Evolutionary conservation across 208 protist species (phyloP), one percentile per base, ranked within the genome.

Genomic region (Crithidia bombi): DNA sequence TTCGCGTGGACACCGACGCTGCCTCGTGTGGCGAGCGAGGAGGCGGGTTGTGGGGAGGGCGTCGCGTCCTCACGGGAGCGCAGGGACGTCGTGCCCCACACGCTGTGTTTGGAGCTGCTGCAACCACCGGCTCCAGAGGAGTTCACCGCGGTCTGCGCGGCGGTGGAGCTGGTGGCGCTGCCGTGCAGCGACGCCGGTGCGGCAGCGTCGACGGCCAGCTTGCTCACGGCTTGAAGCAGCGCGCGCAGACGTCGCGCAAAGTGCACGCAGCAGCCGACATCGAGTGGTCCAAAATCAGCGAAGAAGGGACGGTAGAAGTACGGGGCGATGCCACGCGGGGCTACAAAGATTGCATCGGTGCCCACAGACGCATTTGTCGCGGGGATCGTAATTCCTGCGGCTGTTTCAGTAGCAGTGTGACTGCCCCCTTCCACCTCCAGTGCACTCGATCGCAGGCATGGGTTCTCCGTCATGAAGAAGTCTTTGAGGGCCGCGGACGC

Each of bases 231-330:
- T 43, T 58, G 63, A 43, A 92, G 65, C 61, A 88, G 51, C 25
- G 49, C 33, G 19, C 69, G 55, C 32, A 98, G 50, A 30, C 86
- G 75, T 7, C 82, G 76, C 17, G 86, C 93, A 41, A 96, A 92
- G 23, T 80, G 70, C 9, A 91, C 79, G 9, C 93, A 61, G 68
- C 82, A 85, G 65, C 81, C 79, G 26, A 98, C 56, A 57, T 97
- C 92, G 3, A 98, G 76, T 23, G 95, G 96, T 0, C 96, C 96
- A 80, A 98, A 98, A 72, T 98, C 96, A 3, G 88, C 90, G 67
- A 92, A 97, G 73, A 97, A 98, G 11, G 86, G 81, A 23, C 85
- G 83, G 82, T 98, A 98, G 28, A 88, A 39, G 74, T 97, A 90
- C 33, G 52, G 57, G 4, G 78, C 64, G 46, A 44, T 59, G 44